Conservation (phyloP, 2,329 filamentous ascomycete species). For the Colletotrichum musae region DNA sequence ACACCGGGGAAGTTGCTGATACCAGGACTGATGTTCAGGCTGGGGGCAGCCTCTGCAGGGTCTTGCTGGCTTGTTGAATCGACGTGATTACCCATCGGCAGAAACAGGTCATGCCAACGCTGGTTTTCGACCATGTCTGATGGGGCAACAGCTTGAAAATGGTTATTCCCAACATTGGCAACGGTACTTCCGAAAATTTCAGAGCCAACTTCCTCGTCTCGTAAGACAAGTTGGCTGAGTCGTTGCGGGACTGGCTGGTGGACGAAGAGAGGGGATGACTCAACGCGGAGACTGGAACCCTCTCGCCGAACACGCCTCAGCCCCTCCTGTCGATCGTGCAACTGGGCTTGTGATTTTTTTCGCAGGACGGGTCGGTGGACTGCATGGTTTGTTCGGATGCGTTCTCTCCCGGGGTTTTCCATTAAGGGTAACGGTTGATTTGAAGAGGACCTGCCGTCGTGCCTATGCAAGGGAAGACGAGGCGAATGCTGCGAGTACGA, state of each 20-base stretch:
- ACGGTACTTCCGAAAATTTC: conserved; percentile 20
- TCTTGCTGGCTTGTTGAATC: neutral
- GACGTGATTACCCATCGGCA: neutral
- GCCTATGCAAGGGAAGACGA: neutral
- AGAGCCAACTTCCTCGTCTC: neutral
- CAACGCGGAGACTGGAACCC: conserved; percentile 4
- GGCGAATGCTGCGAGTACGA: neutral
- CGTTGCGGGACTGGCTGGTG: conserved; percentile 39
- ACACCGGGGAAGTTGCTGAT: conserved; percentile 4
- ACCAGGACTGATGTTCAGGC: conserved; percentile 20
- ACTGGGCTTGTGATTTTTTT: neutral
- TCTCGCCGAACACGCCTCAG: conserved; percentile 14
- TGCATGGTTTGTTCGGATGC: neutral
- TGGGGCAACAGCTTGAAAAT: neutral
- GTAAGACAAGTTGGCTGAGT: conserved; percentile 27
- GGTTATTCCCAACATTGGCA: conserved; percentile 17
- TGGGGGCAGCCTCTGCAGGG: neutral
- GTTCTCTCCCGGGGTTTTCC: neutral
- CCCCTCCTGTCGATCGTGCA: neutral
- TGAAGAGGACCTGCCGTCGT: too few relatives aligned
- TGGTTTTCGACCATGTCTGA: conserved; percentile 19
- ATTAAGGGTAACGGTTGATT: too few relatives aligned
- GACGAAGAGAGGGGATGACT: conserved; percentile 23
- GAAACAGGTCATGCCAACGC: conserved; percentile 21
- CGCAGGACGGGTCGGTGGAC: too few relatives aligned